Evolutionary conservation across 495 filamentous ascomycete species (phyloP), one percentile per base, ranked within the genome.

Genomic region (Thozetella sp.): DNA sequence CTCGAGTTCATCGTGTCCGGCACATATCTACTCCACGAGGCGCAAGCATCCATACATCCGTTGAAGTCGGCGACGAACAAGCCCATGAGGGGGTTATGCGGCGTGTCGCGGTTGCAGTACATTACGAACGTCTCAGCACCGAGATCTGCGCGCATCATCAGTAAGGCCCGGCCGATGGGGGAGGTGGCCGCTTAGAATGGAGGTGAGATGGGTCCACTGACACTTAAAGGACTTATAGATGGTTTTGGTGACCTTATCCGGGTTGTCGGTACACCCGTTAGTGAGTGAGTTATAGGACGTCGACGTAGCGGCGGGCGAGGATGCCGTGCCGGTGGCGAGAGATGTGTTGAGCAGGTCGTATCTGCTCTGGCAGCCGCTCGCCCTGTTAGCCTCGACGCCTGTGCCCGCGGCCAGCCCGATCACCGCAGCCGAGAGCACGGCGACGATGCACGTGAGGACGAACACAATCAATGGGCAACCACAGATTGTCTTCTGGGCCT

Each of bases 11-110:
- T 76, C 19, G 61, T 46, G 0, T 37, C 26, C 3, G 72, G 63
- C 10, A 71, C 63, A 46, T 73, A 80, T 4, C 53, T 63, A 10
- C 74, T 67, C 54, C 75, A 81, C 3, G 68, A 69, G 19, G 77
- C 72, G 66, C 78, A 81, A 20, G 77, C 75, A 56, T 81, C 78
- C 59, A 81, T 80, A 67, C 78, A 81, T 25, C 71, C 69, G 60
- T 60, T 54, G 53, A 81, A 81, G 56, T 70, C 65, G 50, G 66
- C 59, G 4, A 72, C 72, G 61, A 80, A 81, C 9, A 81, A 50
- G 1, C 71, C 70, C 4, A 67, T 52, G 3, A 80, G 57, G 2
- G 74, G 67, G 0, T 37, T 13, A 24, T 65, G 60, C 26, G 66
- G 65, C 17, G 75, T 63, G 50, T 81, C 72, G 12, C 58, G 62